phyloP scores from a whole-genome alignment of 768 basidiomycete genomes.

The Termitomyces sp. region DNA sequence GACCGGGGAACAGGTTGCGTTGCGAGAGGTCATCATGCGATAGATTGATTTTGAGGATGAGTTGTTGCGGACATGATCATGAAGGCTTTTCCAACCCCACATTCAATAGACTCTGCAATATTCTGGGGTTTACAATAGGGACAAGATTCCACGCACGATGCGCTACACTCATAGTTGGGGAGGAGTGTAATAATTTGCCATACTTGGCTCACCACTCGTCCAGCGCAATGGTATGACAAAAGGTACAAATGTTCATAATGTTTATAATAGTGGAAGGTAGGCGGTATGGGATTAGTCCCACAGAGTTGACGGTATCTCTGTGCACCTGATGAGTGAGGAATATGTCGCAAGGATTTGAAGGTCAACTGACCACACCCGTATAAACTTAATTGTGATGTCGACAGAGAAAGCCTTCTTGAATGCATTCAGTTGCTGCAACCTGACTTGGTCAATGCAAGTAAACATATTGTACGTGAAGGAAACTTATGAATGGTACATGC shows the following conservation, averaged over 20 bases:
- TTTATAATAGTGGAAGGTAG: constrained; percentile 49
- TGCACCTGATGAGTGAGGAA: constrained; percentile 18
- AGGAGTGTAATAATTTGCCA: too few relatives aligned
- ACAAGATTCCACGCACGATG: too few relatives aligned
- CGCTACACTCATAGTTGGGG: too few relatives aligned
- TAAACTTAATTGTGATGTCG: constrained; percentile 21
- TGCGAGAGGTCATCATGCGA: too few relatives aligned
- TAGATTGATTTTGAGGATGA: too few relatives aligned
- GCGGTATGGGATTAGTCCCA: constrained; percentile 40
- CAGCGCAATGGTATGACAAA: constrained; percentile 50
- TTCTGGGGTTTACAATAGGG: too few relatives aligned
- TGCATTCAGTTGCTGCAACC: constrained; percentile 23
- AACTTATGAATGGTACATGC: constrained; percentile 46
- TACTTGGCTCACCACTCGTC: constrained; percentile 49
- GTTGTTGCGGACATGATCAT: too few relatives aligned
- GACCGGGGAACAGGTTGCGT: too few relatives aligned
- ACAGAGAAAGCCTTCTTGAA: constrained; percentile 46
- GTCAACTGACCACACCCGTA: constrained; percentile 21
- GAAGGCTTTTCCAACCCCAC: too few relatives aligned
- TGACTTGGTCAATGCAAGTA: constrained; percentile 21
- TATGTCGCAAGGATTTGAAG: constrained; percentile 8
- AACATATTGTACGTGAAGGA: constrained; percentile 59
- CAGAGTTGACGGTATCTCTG: constrained; percentile 53
- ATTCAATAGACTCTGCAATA: too few relatives aligned
- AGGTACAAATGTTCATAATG: constrained; percentile 36